A percentile compares a stretch with the other conserved stretches of the same genome.
phyloP scores from a whole-genome alignment of 2,329 filamentous ascomycete species.

The Fusarium humuli region DNA sequence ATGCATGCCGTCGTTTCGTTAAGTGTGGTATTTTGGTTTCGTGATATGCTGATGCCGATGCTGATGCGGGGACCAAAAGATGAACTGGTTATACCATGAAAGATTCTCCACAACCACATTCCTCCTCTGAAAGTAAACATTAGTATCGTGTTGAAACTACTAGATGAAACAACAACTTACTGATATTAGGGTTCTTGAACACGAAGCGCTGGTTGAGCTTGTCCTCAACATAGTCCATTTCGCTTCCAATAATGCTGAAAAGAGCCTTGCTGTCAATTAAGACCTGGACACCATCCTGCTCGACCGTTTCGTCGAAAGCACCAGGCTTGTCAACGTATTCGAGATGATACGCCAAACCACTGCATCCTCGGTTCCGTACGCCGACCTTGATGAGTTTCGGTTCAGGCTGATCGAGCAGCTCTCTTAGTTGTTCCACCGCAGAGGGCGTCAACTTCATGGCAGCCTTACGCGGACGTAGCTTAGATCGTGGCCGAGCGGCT shows the following conservation, averaged over 20 bases:
- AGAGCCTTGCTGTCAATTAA: slow-evolving; percentile 97
- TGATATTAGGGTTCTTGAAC: slow-evolving; percentile 98
- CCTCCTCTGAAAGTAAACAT: slow-evolving; percentile 75
- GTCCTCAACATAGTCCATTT: slow-evolving; percentile 99
- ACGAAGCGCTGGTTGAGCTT: slow-evolving; percentile 93
- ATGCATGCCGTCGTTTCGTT: slow-evolving; percentile 32
- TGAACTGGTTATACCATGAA: slow-evolving; percentile 76
- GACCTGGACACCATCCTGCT: slow-evolving; percentile 96
- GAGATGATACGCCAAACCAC: slow-evolving; percentile 90
- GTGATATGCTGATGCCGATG: neutral
- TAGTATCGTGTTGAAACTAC: slow-evolving; percentile 35
- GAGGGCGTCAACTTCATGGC: slow-evolving; percentile 86
- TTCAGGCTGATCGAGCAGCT: slow-evolving; percentile 83
- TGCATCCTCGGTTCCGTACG: slow-evolving; percentile 93
- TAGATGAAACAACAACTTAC: slow-evolving; percentile 67
- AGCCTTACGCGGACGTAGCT: slow-evolving; percentile 79
- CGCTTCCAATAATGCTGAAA: slow-evolving; percentile 97
- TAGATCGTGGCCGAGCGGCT: slow-evolving; percentile 54
- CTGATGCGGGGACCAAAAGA: neutral
- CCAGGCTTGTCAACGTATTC: slow-evolving; percentile 95
- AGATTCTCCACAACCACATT: slow-evolving; percentile 96
- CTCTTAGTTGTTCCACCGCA: slow-evolving; percentile 82
- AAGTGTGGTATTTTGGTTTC: slow-evolving; percentile 1
- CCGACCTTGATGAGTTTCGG: slow-evolving; percentile 95
- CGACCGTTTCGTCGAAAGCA: slow-evolving; percentile 89